These are phyloP conservation scores for Tetraselmis striata DNA, from an alignment of 139 green algal genomes.

Conservation along the genomic window DNA sequence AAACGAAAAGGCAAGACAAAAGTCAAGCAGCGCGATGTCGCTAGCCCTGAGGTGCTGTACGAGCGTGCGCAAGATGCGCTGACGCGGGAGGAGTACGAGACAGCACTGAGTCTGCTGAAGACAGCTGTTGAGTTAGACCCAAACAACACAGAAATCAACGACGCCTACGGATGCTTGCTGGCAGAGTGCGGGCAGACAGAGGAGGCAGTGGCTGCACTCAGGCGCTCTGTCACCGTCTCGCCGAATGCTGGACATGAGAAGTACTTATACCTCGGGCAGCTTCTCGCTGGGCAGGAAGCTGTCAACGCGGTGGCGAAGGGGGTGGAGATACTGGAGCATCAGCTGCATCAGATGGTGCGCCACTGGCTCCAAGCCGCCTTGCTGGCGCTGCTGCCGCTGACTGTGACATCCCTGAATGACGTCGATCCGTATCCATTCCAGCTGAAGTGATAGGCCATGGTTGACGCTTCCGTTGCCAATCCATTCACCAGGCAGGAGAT, in stretches of 20 bases:
- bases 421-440: no score
- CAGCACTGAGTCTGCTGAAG: background rate
- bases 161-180: background rate
- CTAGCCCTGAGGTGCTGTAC: background rate
- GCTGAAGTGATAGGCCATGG: no score
- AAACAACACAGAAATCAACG: background rate
- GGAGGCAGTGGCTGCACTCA: background rate
- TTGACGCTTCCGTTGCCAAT: no score
- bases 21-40: background rate
- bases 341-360: constrained; percentile 7
- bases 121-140: background rate
- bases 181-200: background rate
- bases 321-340: constrained; percentile 31
- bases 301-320: constrained; percentile 24
- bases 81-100: background rate
- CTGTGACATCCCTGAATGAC: no score
- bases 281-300: constrained; percentile 34
- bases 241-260: constrained; percentile 73
- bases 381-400: no score
- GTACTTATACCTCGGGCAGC: constrained; percentile 84
- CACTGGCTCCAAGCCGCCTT: no score
- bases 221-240: constrained; percentile 30
- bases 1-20: background rate
- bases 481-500: no score
- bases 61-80: background rate